These are phyloP conservation scores for Brasenia schreberi DNA, from an alignment of 164 flowering plant genomes.

Conservation along the genomic window DNA sequence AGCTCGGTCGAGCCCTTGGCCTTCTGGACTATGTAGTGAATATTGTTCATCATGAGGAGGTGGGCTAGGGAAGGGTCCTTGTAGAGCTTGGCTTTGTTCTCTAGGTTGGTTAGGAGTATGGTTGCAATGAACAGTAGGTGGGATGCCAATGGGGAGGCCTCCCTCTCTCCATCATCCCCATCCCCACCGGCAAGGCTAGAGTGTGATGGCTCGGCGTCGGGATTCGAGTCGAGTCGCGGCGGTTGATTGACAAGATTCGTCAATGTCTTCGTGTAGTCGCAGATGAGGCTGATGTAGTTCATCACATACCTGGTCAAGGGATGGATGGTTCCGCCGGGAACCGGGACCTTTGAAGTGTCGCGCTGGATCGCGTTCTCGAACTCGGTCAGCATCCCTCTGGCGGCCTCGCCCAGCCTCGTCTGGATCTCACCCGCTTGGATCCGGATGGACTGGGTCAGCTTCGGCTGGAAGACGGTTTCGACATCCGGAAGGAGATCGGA, in stretches of 20 bases:
- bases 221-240: not conserved
- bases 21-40: slow-evolving; percentile 77
- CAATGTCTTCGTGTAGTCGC: slow-evolving; percentile 65
- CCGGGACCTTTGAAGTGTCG: slow-evolving; percentile 56
- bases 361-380: slow-evolving; percentile 73
- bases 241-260: slow-evolving; percentile 28
- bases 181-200: not conserved
- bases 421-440: slow-evolving; percentile 59
- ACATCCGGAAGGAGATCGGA: slow-evolving; percentile 56
- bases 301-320: slow-evolving; percentile 85
- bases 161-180: not conserved
- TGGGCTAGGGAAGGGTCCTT: slow-evolving; percentile 52
- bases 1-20: slow-evolving; percentile 60
- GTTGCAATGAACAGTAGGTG: slow-evolving; percentile 81
- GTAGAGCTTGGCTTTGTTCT: slow-evolving; percentile 69
- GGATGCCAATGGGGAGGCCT: slow-evolving; percentile 35
- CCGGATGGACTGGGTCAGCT: slow-evolving; percentile 41
- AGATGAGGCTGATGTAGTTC: slow-evolving; percentile 70
- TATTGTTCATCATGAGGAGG: slow-evolving; percentile 78
- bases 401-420: slow-evolving; percentile 67
- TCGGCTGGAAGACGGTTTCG: slow-evolving; percentile 41
- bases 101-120: slow-evolving; percentile 56
- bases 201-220: not conserved
- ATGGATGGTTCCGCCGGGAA: slow-evolving; percentile 82
- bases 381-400: slow-evolving; percentile 63